Base-by-base conservation (phyloP, 306 rosid genomes). In the Cucurbita moschata region DNA sequence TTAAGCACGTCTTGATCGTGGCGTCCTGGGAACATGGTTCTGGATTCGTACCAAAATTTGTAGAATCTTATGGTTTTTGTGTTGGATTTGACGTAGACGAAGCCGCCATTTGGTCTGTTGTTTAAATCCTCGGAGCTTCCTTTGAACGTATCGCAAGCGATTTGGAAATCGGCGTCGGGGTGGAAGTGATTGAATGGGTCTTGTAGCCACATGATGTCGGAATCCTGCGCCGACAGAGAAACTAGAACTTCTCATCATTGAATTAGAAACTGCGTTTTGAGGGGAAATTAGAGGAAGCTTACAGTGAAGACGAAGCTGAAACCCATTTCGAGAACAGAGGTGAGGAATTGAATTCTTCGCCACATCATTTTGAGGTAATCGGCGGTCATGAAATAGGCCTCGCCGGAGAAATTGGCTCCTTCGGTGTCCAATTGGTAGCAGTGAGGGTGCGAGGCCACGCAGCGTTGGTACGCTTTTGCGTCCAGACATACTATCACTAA, bases 1-100 rank as follows among this genome's bases (percentile, higher is more conserved):
- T 90, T 87, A 4, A 93, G 83, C 46, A 90, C 97, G 40, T 90
- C 96, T 77, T 93, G 98, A 15, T 93, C 97, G 65, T 93, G 90
- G 21, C 50, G 1, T 0, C 40, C 43, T 5, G 96, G 89, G 73
- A 85, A 77, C 1, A 37, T 12, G 21, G 9, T 0, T 65, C 90
- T 86, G 0, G 96, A 85, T 4, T 53, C n/a, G 66, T 85, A 79
- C 98, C 98, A 93, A 72, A 82, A 87, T 77, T 86, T 83, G 75
- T 88, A 93, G 76, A 93, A 89, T 72, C 77, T 35, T 52, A 85
- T 79, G 0, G 97, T 88, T 50, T 82, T 65, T 0, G 3, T 4
- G 52, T 86, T 93, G 0, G 98, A 90, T 73, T 63, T 86, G 26
- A 86, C 96, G 70, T 86, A 88, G n/a, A 26, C 83, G 65, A 90